A percentile compares a stretch with the other conserved stretches of the same genome.
These are phyloP conservation scores for Moniliophthora roreri DNA, from an alignment of 1,284 basidiomycete species.

Conservation along the genomic window DNA sequence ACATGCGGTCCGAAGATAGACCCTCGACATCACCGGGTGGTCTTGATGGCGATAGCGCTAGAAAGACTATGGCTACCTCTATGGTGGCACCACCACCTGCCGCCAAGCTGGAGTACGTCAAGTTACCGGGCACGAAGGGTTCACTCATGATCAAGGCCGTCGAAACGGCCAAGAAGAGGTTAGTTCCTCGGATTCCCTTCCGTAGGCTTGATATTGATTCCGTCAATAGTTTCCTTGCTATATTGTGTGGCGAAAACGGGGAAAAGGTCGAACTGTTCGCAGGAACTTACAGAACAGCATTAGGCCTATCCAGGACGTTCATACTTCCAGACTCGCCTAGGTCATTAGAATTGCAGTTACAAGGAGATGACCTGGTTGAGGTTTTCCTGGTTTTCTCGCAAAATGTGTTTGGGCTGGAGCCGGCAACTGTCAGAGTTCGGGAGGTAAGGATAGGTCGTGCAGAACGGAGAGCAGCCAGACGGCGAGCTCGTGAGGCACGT, in stretches of 20 bases:
- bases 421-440: slow-evolving; percentile 86
- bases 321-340: slow-evolving; percentile 86
- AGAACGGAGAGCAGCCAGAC: slow-evolving; percentile 77
- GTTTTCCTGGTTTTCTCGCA: slow-evolving; percentile 86
- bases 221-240: slow-evolving; percentile 72
- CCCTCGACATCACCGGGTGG: slow-evolving; percentile 27
- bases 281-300: slow-evolving; percentile 78
- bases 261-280: slow-evolving; percentile 91
- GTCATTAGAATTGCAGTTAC: slow-evolving; percentile 82
- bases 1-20: slow-evolving; percentile 59
- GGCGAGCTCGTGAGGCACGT: slow-evolving; percentile 67
- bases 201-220: neutral
- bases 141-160: slow-evolving; percentile 80
- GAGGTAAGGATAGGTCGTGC: slow-evolving; percentile 86
- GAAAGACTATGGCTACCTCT: slow-evolving; percentile 29
- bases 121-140: slow-evolving; percentile 87
- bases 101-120: slow-evolving; percentile 85
- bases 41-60: slow-evolving; percentile 33
- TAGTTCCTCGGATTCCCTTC: slow-evolving; percentile 17
- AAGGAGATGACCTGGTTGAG: slow-evolving; percentile 87
- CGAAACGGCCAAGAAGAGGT: slow-evolving; percentile 87
- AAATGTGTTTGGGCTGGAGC: slow-evolving; percentile 86
- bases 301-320: slow-evolving; percentile 81
- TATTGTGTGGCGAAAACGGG: slow-evolving; percentile 88
- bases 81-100: slow-evolving; percentile 58